These are phyloP conservation scores for Alnus rubra DNA, from an alignment of 306 rosid genomes.

Conservation along the genomic window DNA sequence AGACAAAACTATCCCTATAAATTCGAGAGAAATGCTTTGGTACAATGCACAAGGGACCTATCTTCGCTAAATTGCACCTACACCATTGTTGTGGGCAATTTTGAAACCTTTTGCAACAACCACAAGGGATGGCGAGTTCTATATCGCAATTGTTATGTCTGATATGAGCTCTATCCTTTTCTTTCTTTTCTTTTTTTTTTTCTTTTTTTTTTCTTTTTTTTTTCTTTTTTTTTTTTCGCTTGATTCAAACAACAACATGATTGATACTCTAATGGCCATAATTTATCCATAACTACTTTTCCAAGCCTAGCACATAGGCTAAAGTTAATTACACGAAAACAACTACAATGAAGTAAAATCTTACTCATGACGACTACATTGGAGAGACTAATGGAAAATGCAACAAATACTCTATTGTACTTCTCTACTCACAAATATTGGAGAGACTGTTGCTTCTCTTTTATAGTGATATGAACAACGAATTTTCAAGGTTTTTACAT, in stretches of 20 bases:
- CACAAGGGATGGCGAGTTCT: conserved; percentile 58
- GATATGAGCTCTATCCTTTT: conserved; percentile 69
- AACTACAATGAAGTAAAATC: too few species aligned
- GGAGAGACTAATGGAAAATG: too few species aligned
- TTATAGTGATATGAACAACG: too few species aligned
- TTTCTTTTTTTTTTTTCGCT: conserved; percentile 55
- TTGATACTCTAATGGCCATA: conserved; percentile 21
- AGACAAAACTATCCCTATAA: too few species aligned
- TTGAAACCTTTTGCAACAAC: conserved; percentile 38
- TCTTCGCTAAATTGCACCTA: conserved; percentile 48
- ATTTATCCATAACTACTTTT: conserved; percentile 12
- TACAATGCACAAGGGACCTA: conserved; percentile 69
- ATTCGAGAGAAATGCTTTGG: conserved; percentile 39
- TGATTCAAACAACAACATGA: conserved; percentile 32
- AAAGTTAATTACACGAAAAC: too few species aligned
- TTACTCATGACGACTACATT: too few species aligned
- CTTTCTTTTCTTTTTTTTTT: too few species aligned
- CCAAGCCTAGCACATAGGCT: too few species aligned
- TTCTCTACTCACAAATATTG: too few species aligned
- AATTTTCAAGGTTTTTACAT: too few species aligned
- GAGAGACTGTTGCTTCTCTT: too few species aligned
- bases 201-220: conserved; percentile 13
- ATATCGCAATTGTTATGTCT: conserved; percentile 61
- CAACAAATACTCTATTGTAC: too few species aligned
- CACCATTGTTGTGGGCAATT: conserved; percentile 54